Evolutionary conservation across 371 early-diverging fungal species (phyloP), one percentile per base, ranked within the genome.

Genomic region (Syncephalastrum racemosum): DNA sequence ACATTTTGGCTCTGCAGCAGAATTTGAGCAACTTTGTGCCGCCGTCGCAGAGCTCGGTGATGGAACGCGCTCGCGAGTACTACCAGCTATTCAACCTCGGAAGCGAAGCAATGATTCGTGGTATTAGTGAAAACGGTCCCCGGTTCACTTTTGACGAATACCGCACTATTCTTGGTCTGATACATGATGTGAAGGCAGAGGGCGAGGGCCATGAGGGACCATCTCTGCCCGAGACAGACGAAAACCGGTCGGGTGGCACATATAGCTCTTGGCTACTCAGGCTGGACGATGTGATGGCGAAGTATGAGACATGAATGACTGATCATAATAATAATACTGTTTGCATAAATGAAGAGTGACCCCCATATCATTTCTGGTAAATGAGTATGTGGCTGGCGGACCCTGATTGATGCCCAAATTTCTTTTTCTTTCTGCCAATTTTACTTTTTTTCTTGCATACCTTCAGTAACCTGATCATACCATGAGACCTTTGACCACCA

Each of bases 401-500:
- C 36, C 36, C 36, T 31, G 36, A 31, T 31, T 31, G 36, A 5
- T 31, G 36, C 36, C 36, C 36, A 31, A 31, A 31, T 31, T 31
- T 12, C 10, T 31, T 31, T 31, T 31, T 8, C 12, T 31, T 31
- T 12, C 36, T 31, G 36, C 36, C 36, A 31, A 10, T 10, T 31
- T 31, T 0, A 31, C 36, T 31, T 31, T 31, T 31, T 31, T 31
- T 31, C 36, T 31, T 31, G 36, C 36, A 31, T 31, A 31, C 36
- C 36, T 31, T 31, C 36, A 31, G 36, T 31, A 31, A 31, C 36
- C 36, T 31, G 36, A 31, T 31, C 36, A 31, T 31, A 61, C n/a
- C 46, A 97, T 97, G 97, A 82, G 97, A 47, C 96, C 96, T 6
- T 80, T 97, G 47, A 95, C 96, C 40, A 92, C 93, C 64, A 91